Evolutionary conservation across 1,284 basidiomycete genomes (phyloP).

Genomic region (Rhodotorula glutinis): DNA sequence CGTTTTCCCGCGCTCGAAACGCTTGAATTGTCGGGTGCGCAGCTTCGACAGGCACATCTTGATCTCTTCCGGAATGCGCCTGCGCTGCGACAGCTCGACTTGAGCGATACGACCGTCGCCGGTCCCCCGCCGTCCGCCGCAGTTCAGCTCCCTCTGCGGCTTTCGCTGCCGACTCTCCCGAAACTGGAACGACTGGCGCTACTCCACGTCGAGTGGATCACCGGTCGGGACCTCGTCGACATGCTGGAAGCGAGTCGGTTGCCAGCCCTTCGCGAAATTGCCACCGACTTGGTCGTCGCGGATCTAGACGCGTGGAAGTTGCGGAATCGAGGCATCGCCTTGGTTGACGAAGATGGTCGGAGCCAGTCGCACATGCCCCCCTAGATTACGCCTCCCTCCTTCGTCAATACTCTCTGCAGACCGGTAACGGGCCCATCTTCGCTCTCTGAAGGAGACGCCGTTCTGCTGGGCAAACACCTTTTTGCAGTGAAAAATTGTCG

Average conservation of each 20-base stretch:
- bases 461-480: too few relatives aligned
- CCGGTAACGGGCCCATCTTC: too few relatives aligned
- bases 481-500: too few relatives aligned
- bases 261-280: background rate
- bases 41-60: constrained; percentile 3
- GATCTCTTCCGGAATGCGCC: background rate
- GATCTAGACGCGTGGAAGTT: background rate
- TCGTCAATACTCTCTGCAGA: too few relatives aligned
- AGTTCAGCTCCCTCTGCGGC: background rate
- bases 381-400: too few relatives aligned
- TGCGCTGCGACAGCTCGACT: background rate
- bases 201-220: background rate
- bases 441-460: too few relatives aligned
- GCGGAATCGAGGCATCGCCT: background rate
- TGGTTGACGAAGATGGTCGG: background rate
- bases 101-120: background rate
- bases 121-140: too few relatives aligned
- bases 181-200: background rate
- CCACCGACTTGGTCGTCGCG: background rate
- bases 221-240: background rate
- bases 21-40: background rate
- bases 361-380: background rate
- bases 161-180: background rate
- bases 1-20: background rate
- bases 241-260: background rate